These are phyloP conservation scores for Ogataea allantospora DNA, from an alignment of 805 yeast species.

Conservation along the genomic window DNA sequence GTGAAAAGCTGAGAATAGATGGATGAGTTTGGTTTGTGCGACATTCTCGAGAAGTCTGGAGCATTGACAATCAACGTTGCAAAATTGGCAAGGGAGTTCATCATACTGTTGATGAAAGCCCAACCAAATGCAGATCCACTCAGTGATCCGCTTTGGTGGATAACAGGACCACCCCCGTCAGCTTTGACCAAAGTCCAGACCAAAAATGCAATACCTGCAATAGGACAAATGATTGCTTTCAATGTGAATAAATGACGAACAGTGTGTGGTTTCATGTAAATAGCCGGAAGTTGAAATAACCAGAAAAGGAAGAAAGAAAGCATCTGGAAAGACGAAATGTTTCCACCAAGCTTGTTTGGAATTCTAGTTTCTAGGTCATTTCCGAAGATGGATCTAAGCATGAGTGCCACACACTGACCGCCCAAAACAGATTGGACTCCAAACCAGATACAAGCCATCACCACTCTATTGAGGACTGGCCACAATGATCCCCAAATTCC, in stretches of 20 bases:
- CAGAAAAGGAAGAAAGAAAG: constrained; percentile 80
- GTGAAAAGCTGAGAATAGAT: constrained; percentile 59
- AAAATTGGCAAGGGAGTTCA: constrained; percentile 82
- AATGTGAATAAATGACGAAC: constrained; percentile 82
- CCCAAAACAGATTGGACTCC: constrained; percentile 85
- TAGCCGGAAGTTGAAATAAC: constrained; percentile 73
- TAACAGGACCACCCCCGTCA: constrained; percentile 72
- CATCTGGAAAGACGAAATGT: constrained; percentile 67
- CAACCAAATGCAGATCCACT: constrained; percentile 67
- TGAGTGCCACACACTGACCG: constrained; percentile 74
- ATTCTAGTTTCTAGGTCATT: constrained; percentile 58
- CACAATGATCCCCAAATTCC: constrained; percentile 85
- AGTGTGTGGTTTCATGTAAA: constrained; percentile 79
- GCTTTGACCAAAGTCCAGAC: constrained; percentile 84
- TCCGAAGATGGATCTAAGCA: constrained; percentile 77
- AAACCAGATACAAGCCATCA: constrained; percentile 78
- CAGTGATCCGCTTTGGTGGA: constrained; percentile 52
- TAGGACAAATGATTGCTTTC: constrained; percentile 75
- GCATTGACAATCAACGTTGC: constrained; percentile 87
- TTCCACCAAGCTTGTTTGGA: constrained; percentile 55
- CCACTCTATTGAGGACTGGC: constrained; percentile 87
- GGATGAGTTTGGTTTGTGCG: constrained; percentile 53
- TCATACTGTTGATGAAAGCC: constrained; percentile 75
- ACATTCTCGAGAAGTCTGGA: constrained; percentile 86
- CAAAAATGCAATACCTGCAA: constrained; percentile 80